Conservation (phyloP, 306 rosid genomes). For the Aeschynomene evenia region DNA sequence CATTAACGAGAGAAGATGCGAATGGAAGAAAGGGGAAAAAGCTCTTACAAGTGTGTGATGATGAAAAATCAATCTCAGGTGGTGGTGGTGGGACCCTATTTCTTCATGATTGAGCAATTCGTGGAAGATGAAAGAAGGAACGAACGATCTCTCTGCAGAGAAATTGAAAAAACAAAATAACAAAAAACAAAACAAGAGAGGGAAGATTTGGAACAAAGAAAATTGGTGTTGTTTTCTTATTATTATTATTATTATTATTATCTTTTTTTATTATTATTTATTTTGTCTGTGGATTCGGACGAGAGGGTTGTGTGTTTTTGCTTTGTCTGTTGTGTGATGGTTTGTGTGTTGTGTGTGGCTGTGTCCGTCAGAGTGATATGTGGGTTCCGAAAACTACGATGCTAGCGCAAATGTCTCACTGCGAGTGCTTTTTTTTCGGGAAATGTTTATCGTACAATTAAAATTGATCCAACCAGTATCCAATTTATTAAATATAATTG, state of each 20-base stretch:
- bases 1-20: not conserved
- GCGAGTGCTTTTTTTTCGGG: not conserved
- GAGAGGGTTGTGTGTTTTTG: not conserved
- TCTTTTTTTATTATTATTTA: no score
- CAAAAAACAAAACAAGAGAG: not conserved
- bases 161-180: not conserved
- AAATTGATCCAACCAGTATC: no score
- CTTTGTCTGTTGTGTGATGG: not conserved
- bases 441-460: no score
- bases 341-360: not conserved
- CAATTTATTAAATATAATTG: no score
- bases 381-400: not conserved
- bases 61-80: constrained; percentile 6
- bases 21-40: constrained; percentile 11
- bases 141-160: not conserved
- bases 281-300: not conserved
- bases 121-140: not conserved
- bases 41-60: constrained; percentile 33
- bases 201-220: not conserved
- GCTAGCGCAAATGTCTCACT: not conserved
- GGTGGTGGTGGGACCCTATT: not conserved
- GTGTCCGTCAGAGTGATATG: not conserved
- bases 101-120: constrained; percentile 23
- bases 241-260: no score
- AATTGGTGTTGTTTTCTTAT: not conserved